Conservation (phyloP, 1,139 yeast genomes). For the Candida sp. region DNA sequence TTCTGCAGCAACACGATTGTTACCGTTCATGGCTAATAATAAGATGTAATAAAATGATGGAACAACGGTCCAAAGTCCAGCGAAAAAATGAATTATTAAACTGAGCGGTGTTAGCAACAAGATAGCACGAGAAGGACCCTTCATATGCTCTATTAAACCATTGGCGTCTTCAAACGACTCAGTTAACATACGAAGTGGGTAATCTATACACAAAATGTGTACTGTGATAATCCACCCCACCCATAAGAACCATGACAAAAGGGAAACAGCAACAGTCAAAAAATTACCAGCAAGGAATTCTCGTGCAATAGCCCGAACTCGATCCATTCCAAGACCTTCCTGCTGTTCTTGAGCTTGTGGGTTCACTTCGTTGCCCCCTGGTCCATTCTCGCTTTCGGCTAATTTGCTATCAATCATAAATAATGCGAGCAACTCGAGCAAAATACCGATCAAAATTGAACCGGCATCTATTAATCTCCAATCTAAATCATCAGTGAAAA, state of each 20-base stretch:
- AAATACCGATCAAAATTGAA: conserved; percentile 21
- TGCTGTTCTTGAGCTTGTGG: conserved; percentile 1
- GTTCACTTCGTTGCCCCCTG: conserved; percentile 10
- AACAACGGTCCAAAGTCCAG: conserved; percentile 20
- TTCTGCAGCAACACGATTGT: neutral
- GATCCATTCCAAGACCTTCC: conserved; percentile 2
- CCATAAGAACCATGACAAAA: conserved; percentile 12
- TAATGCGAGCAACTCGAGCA: conserved; percentile 14
- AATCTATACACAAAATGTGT: conserved; percentile 23
- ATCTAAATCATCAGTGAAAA: conserved; percentile 7
- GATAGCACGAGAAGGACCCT: conserved; percentile 5
- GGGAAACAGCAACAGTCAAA: neutral
- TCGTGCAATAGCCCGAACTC: conserved; percentile 2
- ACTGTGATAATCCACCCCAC: conserved; percentile 17
- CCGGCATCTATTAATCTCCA: conserved; percentile 23
- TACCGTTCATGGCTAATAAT: neutral
- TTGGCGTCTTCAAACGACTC: conserved; percentile 3
- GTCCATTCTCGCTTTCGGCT: conserved; percentile 5
- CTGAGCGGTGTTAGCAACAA: conserved; percentile 12
- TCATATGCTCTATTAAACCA: conserved; percentile 3
- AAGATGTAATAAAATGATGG: conserved; percentile 11
- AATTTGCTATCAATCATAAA: conserved; percentile 11
- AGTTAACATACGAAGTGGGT: conserved; percentile 14
- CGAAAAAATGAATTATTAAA: conserved; percentile 17
- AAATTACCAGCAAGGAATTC: neutral